Percentiles rank a stretch among this genome's conserved stretches.
Conservation (phyloP, 345 rosid species). For the Aquilaria malaccensis region DNA sequence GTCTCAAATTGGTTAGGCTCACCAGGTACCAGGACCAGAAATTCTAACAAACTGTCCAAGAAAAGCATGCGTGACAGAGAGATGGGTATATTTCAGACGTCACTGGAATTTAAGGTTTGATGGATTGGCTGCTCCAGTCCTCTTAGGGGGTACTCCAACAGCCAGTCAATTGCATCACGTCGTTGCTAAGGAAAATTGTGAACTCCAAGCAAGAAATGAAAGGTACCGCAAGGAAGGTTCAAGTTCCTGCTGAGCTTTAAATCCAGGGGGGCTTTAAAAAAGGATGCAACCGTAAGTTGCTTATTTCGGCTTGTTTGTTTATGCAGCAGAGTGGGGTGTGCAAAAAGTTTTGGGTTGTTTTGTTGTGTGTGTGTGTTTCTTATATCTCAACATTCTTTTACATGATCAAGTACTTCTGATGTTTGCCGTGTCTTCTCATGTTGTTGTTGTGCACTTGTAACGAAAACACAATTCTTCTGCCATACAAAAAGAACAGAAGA, state of each 20-base stretch:
- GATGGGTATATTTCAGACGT: constrained; percentile 26
- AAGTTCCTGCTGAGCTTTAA: not conserved
- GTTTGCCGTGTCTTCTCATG: constrained; percentile 13
- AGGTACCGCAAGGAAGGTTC: not conserved
- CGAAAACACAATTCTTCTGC: no score
- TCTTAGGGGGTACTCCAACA: not conserved
- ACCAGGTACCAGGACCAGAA: constrained; percentile 9
- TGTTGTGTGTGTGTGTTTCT: constrained; percentile 22
- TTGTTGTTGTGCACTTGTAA: not conserved
- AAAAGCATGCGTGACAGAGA: constrained; percentile 12
- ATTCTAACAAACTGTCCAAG: constrained; percentile 15
- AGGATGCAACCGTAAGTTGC: constrained; percentile 11
- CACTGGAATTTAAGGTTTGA: constrained; percentile 29
- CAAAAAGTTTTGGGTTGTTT: constrained; percentile 18
- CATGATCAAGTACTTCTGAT: not conserved
- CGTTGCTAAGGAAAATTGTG: not conserved
- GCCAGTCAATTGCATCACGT: no score
- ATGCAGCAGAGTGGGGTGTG: constrained; percentile 11
- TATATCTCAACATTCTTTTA: constrained; percentile 15
- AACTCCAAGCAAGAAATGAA: not conserved
- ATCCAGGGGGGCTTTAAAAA: not conserved
- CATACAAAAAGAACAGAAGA: no score
- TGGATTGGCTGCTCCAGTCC: not conserved
- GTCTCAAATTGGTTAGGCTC: constrained; percentile 66
- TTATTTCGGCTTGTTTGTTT: constrained; percentile 6